A percentile compares a stretch with the other conserved stretches of the same genome.
phyloP scores from a whole-genome alignment of 2,329 filamentous ascomycete genomes.

The Emmonsiellopsis sp. region DNA sequence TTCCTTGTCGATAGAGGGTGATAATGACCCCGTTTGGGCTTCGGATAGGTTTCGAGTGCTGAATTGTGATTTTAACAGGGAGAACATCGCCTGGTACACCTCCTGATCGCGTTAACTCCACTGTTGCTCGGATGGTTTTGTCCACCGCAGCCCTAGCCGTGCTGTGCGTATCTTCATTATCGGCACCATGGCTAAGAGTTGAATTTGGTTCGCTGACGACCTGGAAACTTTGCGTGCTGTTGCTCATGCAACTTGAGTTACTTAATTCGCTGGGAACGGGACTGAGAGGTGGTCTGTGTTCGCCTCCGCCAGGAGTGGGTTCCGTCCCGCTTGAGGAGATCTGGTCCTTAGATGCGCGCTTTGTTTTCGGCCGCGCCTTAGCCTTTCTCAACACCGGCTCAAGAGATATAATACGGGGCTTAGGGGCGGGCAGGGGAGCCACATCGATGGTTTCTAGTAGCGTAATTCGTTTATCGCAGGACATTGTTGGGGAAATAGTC shows the following conservation, averaged over 20 bases:
- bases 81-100: slow-evolving; percentile 78
- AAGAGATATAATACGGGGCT: slow-evolving; percentile 72
- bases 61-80: slow-evolving; percentile 68
- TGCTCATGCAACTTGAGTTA: slow-evolving; percentile 59
- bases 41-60: slow-evolving; percentile 81
- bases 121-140: slow-evolving; percentile 75
- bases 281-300: slow-evolving; percentile 30
- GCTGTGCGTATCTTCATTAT: slow-evolving; percentile 41
- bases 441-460: slow-evolving; percentile 79
- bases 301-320: slow-evolving; percentile 7
- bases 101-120: slow-evolving; percentile 73
- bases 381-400: slow-evolving; percentile 71
- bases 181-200: slow-evolving; percentile 24
- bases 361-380: slow-evolving; percentile 45
- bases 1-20: slow-evolving; percentile 81
- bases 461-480: slow-evolving; percentile 71
- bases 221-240: slow-evolving; percentile 52
- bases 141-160: slow-evolving; percentile 49
- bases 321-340: slow-evolving; percentile 30
- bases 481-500: slow-evolving; percentile 68
- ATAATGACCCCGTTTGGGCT: slow-evolving; percentile 89
- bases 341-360: slow-evolving; percentile 32
- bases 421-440: slow-evolving; percentile 61
- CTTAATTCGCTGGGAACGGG: slow-evolving; percentile 58
- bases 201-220: slow-evolving; percentile 37